phyloP scores from a whole-genome alignment of 1,284 basidiomycete genomes.

The Athelia sp. region DNA sequence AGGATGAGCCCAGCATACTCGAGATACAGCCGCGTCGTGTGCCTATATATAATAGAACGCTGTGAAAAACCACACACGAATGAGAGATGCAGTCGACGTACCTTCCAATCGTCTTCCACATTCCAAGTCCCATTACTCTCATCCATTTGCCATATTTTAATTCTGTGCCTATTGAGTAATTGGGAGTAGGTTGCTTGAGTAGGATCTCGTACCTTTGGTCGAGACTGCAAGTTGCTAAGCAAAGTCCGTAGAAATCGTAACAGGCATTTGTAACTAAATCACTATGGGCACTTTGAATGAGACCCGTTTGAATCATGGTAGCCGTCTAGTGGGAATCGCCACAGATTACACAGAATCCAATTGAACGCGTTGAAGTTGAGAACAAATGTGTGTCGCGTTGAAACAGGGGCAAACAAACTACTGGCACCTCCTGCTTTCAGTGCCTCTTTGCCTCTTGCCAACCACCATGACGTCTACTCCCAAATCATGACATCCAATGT shows the following conservation, averaged over 20 bases:
- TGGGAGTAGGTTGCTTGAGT: conserved; percentile 1
- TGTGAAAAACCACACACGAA: conserved; percentile 1
- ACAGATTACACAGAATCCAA: not conserved
- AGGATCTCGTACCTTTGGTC: conserved; percentile 60
- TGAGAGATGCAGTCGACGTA: conserved; percentile 24
- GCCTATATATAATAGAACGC: conserved; percentile 45
- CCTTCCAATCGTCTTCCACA: conserved; percentile 86
- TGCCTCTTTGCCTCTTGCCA: too few species aligned
- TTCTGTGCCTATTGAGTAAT: conserved; percentile 34
- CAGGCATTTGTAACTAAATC: conserved; percentile 80
- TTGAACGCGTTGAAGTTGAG: not conserved
- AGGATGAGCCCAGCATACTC: conserved; percentile 85
- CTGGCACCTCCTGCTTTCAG: too few species aligned
- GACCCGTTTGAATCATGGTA: conserved; percentile 71
- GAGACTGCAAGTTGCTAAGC: conserved; percentile 70
- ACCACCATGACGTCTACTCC: too few species aligned
- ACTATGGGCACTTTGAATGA: conserved; percentile 68
- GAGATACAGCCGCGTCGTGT: conserved; percentile 82
- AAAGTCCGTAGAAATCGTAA: conserved; percentile 87
- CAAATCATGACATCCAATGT: too few species aligned
- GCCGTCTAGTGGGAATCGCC: too few species aligned
- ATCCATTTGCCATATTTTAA: conserved; percentile 80
- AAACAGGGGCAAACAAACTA: too few species aligned
- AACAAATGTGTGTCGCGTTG: too few species aligned
- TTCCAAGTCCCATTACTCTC: conserved; percentile 68